A percentile compares a stretch with the other conserved stretches of the same genome.
Evolutionary conservation across 441 rosid species (phyloP).

Genomic region (Manihot esculenta): DNA sequence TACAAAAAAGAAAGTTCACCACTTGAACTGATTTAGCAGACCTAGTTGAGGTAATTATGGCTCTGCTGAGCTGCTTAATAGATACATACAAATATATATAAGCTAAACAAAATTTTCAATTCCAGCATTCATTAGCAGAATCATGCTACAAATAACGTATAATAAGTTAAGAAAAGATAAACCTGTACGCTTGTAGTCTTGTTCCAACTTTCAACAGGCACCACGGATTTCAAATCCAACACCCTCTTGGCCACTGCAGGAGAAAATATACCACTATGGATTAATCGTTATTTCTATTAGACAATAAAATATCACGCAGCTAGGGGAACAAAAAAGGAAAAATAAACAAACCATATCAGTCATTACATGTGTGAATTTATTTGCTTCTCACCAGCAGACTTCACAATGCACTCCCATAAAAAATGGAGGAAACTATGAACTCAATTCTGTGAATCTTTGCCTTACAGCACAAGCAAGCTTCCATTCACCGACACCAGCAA

Average conservation of each 20-base stretch:
- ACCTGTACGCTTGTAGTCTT: neutral
- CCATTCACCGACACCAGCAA: slow-evolving; percentile 57
- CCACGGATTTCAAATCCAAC: slow-evolving; percentile 1
- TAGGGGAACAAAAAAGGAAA: neutral
- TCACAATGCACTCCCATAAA: neutral
- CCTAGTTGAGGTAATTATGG: neutral
- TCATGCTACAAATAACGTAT: neutral
- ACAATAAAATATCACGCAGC: neutral
- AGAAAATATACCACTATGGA: slow-evolving; percentile 1
- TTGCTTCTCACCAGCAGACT: neutral
- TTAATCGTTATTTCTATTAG: neutral
- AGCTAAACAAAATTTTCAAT: neutral
- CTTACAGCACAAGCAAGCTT: slow-evolving; percentile 69
- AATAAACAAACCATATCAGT: neutral
- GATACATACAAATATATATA: neutral
- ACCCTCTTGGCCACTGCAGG: neutral
- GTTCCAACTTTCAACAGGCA: neutral
- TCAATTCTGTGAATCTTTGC: slow-evolving; percentile 57
- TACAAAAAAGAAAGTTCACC: neutral
- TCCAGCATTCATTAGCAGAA: no score
- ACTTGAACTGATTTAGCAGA: neutral
- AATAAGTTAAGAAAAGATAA: neutral
- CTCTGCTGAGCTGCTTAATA: neutral
- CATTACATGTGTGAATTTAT: neutral
- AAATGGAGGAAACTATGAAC: slow-evolving; percentile 43